These are phyloP conservation scores for Cenchrus americanus DNA, from an alignment of 176 grass and related monocot species.

Conservation along the genomic window DNA sequence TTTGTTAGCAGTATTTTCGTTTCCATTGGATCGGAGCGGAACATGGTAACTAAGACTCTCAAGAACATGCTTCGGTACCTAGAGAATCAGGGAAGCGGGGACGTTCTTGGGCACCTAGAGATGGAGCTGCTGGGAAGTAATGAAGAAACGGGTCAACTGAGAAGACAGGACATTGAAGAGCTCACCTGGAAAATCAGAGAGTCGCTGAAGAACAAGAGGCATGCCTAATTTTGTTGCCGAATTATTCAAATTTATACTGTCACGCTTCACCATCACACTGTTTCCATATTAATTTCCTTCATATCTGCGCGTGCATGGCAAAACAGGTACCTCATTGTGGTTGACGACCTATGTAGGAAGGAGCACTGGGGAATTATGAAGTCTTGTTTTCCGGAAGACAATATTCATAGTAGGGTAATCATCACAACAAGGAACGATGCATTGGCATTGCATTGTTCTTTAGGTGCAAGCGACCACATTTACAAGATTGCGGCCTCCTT, in stretches of 20 bases:
- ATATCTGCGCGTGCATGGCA: not conserved
- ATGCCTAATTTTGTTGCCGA: too few relatives aligned
- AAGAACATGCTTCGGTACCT: not conserved
- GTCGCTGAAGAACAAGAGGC: too few relatives aligned
- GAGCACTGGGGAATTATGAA: not conserved
- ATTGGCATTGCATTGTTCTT: not conserved
- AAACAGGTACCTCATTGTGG: constrained; percentile 41
- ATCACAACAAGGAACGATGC: constrained; percentile 39
- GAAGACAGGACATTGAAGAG: too few relatives aligned
- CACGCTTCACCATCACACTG: not conserved
- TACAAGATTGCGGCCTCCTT: constrained; percentile 35
- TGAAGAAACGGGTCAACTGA: too few relatives aligned
- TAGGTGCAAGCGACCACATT: not conserved
- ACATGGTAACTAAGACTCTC: not conserved
- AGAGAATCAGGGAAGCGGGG: too few relatives aligned
- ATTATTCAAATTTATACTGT: too few relatives aligned
- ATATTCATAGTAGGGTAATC: constrained; percentile 36
- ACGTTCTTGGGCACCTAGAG: too few relatives aligned
- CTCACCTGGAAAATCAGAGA: too few relatives aligned
- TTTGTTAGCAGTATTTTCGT: not conserved
- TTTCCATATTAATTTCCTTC: not conserved
- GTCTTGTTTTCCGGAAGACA: constrained; percentile 5
- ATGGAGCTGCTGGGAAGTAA: too few relatives aligned
- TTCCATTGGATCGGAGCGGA: not conserved
- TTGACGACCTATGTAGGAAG: constrained; percentile 46